Conservation (phyloP, 1,139 yeast species). For the Saccharomyces hybrid region DNA sequence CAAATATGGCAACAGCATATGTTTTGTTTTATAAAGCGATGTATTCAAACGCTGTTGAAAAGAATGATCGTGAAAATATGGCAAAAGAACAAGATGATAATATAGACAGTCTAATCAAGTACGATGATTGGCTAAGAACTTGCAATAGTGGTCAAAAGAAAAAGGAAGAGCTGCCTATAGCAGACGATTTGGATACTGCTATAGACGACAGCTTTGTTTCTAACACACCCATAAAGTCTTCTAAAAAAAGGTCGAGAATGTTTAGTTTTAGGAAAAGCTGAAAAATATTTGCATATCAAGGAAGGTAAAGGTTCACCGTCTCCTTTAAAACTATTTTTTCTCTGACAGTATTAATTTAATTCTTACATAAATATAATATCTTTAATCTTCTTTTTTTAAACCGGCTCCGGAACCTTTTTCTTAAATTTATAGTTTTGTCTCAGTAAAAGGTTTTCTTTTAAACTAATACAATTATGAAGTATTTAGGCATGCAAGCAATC, state of each 20-base stretch:
- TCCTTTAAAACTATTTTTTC: background rate
- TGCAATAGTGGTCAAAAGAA: background rate
- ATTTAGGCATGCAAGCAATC: background rate
- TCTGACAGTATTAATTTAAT: background rate
- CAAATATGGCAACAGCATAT: slow-evolving; percentile 87
- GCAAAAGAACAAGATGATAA: slow-evolving; percentile 13
- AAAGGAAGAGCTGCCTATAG: background rate
- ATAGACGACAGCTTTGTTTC: background rate
- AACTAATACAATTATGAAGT: background rate
- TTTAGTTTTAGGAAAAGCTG: slow-evolving; percentile 16
- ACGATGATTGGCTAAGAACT: slow-evolving; percentile 18
- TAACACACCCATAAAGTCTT: background rate
- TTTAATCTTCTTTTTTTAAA: background rate
- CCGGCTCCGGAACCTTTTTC: too few species aligned
- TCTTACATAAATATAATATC: background rate
- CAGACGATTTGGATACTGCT: background rate
- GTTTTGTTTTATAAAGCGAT: slow-evolving; percentile 63
- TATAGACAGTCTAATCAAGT: slow-evolving; percentile 19
- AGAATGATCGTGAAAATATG: background rate
- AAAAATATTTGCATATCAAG: background rate
- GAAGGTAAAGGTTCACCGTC: background rate
- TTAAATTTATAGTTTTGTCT: background rate
- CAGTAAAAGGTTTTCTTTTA: background rate
- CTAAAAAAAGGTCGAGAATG: slow-evolving; percentile 13
- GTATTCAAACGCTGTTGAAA: background rate